Percentiles rank a stretch among this genome's conserved stretches.
These are phyloP conservation scores for Hyphopichia burtonii DNA, from an alignment of 1,139 yeast species.

Conservation along the genomic window DNA sequence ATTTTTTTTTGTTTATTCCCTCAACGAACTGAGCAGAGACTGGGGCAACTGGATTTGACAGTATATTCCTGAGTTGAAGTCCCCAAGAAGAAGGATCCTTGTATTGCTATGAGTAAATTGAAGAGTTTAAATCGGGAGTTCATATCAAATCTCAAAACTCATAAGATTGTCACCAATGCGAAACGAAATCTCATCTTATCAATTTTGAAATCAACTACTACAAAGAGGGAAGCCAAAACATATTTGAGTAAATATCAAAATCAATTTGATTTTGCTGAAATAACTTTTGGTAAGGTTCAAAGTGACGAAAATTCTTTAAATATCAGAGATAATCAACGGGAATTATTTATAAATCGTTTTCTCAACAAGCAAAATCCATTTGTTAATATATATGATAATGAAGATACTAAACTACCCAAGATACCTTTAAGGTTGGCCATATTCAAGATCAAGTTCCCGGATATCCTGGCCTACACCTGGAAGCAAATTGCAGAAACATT, in stretches of 20 bases:
- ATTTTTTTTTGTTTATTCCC: too few relatives aligned
- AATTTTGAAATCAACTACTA: slow-evolving; percentile 70
- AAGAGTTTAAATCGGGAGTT: slow-evolving; percentile 31
- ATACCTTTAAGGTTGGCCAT: slow-evolving; percentile 53
- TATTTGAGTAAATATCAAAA: slow-evolving; percentile 60
- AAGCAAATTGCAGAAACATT: slow-evolving; percentile 50
- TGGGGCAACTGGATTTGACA: too few relatives aligned
- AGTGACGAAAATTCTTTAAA: slow-evolving; percentile 8
- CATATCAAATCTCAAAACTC: slow-evolving; percentile 39
- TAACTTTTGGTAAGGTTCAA: slow-evolving; percentile 9
- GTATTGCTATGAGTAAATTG: slow-evolving; percentile 33
- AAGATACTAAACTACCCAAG: slow-evolving; percentile 29
- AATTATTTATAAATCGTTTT: slow-evolving; percentile 39
- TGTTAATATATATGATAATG: slow-evolving; percentile 31
- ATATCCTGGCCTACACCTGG: slow-evolving; percentile 32
- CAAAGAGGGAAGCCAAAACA: slow-evolving; percentile 70
- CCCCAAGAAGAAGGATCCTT: too few relatives aligned
- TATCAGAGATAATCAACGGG: slow-evolving; percentile 33
- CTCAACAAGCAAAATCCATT: slow-evolving; percentile 36
- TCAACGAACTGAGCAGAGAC: too few relatives aligned
- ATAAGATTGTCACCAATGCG: slow-evolving; percentile 32
- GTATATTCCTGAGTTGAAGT: too few relatives aligned
- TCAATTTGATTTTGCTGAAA: slow-evolving; percentile 31
- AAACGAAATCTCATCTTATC: slow-evolving; percentile 61
- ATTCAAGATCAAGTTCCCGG: slow-evolving; percentile 43